Evolutionary conservation across 2,329 filamentous ascomycete species (phyloP), one percentile per base, ranked within the genome.

Genomic region (Xylariaceae sp.): DNA sequence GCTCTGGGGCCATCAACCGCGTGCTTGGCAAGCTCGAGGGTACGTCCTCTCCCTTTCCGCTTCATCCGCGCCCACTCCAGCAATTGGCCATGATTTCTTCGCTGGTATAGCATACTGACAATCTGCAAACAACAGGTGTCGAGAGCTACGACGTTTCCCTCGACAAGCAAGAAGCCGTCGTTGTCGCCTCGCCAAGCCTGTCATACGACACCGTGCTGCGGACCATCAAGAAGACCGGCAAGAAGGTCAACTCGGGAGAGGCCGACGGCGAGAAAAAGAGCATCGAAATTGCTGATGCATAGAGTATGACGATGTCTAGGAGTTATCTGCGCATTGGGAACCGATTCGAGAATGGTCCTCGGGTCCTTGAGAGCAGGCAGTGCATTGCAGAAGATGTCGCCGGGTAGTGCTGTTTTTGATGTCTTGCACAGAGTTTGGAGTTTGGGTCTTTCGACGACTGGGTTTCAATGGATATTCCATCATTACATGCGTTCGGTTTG

Each of bases 221-320:
- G 69, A 95, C 89, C 71, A 96, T 97, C 72, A 86, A 88, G 80
- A 96, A 96, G 84, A 96, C 92, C 12, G 92, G 92, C 66, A 97
- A 97, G 83, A 88, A 87, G 67, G 86, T 97, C 69, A 95, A 88
- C 73, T 84, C 80, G 28, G 88, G 81, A 61, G 82, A 84, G 76
- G 86, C 80, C 19, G 87, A 92, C 67, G 88, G 88, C 49, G 77
- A 81, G 54, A 68, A 69, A 51, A 73, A 75, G 69, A 78, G 78
- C 55, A 70, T 83, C 56, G 76, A 76, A 64, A 63, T 81, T 28
- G 61, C 71, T 28, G 71, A 71, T 38, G 34, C 13, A 38, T 38
- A 38, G 34, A 10, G 13, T 5, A 38, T 13, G 22, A 4, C 22
- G 7, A 28, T 28, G 22, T 7, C 22, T 28, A 7, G 7, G 22